A percentile compares a stretch with the other conserved stretches of the same genome.
Conservation (phyloP, 306 rosid genomes). For the Citrullus mucosospermus region DNA sequence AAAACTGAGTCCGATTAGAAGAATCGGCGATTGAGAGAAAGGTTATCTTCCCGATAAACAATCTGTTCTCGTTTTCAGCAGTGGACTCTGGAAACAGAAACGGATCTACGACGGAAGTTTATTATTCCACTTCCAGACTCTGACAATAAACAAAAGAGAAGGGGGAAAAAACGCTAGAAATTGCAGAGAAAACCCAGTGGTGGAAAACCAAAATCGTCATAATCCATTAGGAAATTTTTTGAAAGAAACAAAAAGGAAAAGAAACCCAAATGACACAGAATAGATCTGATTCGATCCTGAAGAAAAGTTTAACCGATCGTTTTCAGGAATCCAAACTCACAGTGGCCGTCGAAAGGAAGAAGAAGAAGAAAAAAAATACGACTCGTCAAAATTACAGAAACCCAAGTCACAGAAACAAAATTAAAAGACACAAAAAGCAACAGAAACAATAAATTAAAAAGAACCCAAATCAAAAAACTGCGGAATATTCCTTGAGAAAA, state of each 20-base stretch:
- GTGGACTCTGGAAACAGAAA: background rate
- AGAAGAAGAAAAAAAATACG: background rate
- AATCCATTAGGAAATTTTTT: background rate
- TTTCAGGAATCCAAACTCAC: background rate
- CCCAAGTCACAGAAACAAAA: background rate
- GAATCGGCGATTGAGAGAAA: background rate
- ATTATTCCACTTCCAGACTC: background rate
- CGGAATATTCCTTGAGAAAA: background rate
- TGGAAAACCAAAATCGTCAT: constrained; percentile 2
- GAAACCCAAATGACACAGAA: background rate
- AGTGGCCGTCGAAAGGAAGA: background rate
- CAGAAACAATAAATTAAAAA: background rate
- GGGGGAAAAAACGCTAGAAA: background rate
- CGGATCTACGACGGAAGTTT: background rate
- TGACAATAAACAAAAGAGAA: background rate
- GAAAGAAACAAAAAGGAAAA: background rate
- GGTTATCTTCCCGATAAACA: background rate
- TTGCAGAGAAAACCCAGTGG: background rate
- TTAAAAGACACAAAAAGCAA: background rate
- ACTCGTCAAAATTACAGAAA: background rate
- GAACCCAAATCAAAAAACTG: background rate
- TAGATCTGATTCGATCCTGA: constrained; percentile 10
- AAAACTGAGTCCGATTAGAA: background rate
- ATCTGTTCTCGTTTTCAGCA: background rate
- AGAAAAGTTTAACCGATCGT: constrained; percentile 1